Percentiles rank a stretch among this genome's conserved stretches.
phyloP scores from a whole-genome alignment of 306 rosid genomes.

The Hylodesmum podocarpum region DNA sequence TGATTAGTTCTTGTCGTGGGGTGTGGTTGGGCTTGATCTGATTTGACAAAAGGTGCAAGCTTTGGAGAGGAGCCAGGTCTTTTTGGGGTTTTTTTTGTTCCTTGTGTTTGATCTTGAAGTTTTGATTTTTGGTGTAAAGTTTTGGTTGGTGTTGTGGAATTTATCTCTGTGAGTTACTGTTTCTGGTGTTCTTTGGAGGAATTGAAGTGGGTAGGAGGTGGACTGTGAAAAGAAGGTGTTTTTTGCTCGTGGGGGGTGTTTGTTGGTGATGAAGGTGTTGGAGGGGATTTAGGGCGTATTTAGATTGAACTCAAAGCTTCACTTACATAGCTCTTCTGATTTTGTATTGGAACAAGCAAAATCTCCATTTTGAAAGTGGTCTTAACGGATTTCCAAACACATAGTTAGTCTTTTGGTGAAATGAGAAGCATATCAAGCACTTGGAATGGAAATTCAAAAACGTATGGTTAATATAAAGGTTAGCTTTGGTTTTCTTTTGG shows the following conservation, averaged over 20 bases:
- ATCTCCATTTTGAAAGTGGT: too few species aligned
- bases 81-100: conserved; percentile 21
- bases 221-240: conserved; percentile 6
- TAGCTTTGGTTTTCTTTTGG: conserved; percentile 53
- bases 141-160: conserved; percentile 41
- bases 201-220: conserved; percentile 41
- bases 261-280: conserved; percentile 39
- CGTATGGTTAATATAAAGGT: conserved; percentile 56
- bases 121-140: conserved; percentile 24
- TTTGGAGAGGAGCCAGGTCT: conserved; percentile 2
- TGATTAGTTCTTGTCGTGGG: conserved; percentile 18
- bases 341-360: too few species aligned
- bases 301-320: too few species aligned
- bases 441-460: conserved; percentile 48
- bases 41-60: conserved; percentile 29
- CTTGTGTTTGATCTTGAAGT: conserved; percentile 22
- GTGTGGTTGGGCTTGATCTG: conserved; percentile 31
- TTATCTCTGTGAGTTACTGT: conserved; percentile 3
- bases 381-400: too few species aligned
- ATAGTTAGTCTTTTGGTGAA: conserved; percentile 56
- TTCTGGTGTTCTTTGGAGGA: conserved; percentile 25
- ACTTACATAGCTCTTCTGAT: too few species aligned
- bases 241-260: background rate
- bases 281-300: conserved; percentile 44
- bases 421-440: conserved; percentile 53